Evolutionary conservation across 306 rosid genomes (phyloP), one percentile per base, ranked within the genome.

Genomic region (Trichosanthes cucumerina): DNA sequence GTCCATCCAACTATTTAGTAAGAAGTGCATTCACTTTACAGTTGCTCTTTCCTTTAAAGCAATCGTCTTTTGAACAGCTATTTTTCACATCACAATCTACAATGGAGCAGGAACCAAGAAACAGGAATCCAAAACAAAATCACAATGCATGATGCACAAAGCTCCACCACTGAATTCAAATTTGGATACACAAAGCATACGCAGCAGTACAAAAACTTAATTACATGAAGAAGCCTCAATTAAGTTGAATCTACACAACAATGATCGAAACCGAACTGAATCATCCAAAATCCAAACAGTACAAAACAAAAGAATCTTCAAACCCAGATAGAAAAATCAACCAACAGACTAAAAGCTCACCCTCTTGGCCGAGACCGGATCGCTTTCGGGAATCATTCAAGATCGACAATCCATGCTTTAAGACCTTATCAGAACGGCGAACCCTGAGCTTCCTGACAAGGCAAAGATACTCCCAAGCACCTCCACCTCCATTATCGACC

Each of bases 401-500:
- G 86, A 96, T 88, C 87, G 93, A 85, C 47, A 96, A 69, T 50
- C 99, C 99, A 50, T 93, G 84, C 81, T 90, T 91, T 78, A 96
- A 75, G 4, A 93, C 97, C 86, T 90, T 96, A 15, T 91, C 90
- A 0, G 99, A 91, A 65, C 98, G 94, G 7, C 98, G 94, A 81
- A 96, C 85, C 86, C 90, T 96, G 78, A 96, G 97, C 84, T 93
- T 93, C 76, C 96, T 79, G 28, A 96, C 85, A 14, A 93, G 87
- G 49, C 85, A 88, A 46, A 96, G 94, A 59, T 88, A 96, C 83
- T 93, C 99, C 99, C 97, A 96, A 4, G 88, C 98, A n/a, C 98
- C 99, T 71, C 98, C 99, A 5, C 99, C 99, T 54, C 89, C 99
- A 78, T 96, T 96, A 63, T 96, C 99, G 34, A 93, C 99, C 93